phyloP scores from a whole-genome alignment of 768 basidiomycete genomes.

The Grammothele lineata region DNA sequence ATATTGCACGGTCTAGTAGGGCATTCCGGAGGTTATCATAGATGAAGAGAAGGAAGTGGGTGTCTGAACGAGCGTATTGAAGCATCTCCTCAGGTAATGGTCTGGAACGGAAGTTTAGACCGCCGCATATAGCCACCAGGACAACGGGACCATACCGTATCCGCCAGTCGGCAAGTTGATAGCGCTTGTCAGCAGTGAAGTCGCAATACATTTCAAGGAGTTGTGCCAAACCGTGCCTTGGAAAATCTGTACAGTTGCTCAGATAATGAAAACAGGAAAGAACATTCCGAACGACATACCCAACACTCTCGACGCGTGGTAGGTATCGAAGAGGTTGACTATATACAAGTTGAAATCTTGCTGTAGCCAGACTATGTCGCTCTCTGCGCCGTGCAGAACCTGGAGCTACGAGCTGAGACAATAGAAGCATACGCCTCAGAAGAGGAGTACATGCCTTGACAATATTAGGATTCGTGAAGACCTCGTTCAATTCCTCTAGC shows the following conservation, averaged over 20 bases:
- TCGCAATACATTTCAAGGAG: slow-evolving; percentile 88
- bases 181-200: slow-evolving; percentile 89
- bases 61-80: slow-evolving; percentile 91
- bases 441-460: slow-evolving; percentile 82
- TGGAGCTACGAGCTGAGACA: slow-evolving; percentile 30
- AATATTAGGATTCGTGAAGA: slow-evolving; percentile 79
- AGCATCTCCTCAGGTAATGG: slow-evolving; percentile 89
- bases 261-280: neutral
- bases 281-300: slow-evolving; percentile 36
- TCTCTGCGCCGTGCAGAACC: slow-evolving; percentile 94
- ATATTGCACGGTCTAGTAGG: slow-evolving; percentile 66
- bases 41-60: slow-evolving; percentile 90
- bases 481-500: slow-evolving; percentile 70
- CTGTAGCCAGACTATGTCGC: slow-evolving; percentile 94
- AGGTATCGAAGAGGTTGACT: slow-evolving; percentile 97
- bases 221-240: slow-evolving; percentile 77
- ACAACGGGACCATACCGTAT: slow-evolving; percentile 54
- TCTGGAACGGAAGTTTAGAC: slow-evolving; percentile 26
- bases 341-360: slow-evolving; percentile 92
- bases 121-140: neutral
- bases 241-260: slow-evolving; percentile 55
- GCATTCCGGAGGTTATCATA: slow-evolving; percentile 89
- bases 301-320: slow-evolving; percentile 85
- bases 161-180: slow-evolving; percentile 97
- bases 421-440: no score